These are phyloP conservation scores for Termitomyces sp. DNA, from an alignment of 768 basidiomycete species.

Conservation along the genomic window DNA sequence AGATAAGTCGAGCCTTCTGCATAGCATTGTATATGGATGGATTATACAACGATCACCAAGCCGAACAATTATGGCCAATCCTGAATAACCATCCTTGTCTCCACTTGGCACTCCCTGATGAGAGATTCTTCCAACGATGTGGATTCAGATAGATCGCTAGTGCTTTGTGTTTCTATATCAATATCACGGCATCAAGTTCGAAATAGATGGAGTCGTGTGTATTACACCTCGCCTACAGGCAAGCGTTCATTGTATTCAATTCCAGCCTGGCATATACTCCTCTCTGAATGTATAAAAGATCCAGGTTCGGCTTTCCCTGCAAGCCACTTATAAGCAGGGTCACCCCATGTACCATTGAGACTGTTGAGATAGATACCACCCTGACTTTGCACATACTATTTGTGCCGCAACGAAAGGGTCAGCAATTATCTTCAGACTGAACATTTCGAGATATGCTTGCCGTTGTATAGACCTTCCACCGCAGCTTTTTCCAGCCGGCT, in stretches of 20 bases:
- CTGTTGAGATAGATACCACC: background rate
- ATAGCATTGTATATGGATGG: background rate
- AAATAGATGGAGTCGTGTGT: background rate
- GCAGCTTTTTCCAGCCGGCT: background rate
- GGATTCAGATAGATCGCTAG: too few relatives aligned
- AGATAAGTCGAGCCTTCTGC: background rate
- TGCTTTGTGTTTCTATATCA: too few relatives aligned
- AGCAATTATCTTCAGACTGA: background rate
- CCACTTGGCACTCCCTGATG: too few relatives aligned
- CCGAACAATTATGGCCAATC: too few relatives aligned
- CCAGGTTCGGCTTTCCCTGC: constrained; percentile 1
- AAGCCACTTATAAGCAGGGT: background rate
- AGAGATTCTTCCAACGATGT: too few relatives aligned
- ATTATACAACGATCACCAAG: background rate
- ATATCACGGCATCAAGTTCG: too few relatives aligned
- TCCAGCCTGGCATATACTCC: background rate
- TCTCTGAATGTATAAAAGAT: background rate
- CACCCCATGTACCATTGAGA: background rate
- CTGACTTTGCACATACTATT: background rate
- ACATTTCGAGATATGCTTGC: background rate
- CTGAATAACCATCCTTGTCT: too few relatives aligned
- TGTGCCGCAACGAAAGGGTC: background rate
- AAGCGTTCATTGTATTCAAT: background rate
- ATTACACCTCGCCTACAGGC: background rate
- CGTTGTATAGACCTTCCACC: background rate